These are phyloP conservation scores for Steccherinum ochraceum DNA, from an alignment of 768 basidiomycete species.

Conservation along the genomic window DNA sequence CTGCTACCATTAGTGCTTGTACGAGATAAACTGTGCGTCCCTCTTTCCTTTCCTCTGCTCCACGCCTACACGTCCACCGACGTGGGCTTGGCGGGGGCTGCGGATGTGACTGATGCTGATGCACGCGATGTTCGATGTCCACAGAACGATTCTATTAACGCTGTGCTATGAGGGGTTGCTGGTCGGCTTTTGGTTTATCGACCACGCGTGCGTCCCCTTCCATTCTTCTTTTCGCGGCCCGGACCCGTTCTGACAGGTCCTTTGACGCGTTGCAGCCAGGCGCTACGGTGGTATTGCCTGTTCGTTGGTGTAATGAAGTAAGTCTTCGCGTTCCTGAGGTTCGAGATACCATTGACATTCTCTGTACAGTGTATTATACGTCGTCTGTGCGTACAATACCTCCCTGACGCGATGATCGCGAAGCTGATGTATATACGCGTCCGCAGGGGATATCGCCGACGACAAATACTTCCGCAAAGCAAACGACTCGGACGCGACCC, in stretches of 20 bases:
- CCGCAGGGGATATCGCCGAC: slow-evolving; percentile 85
- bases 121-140: too few relatives aligned
- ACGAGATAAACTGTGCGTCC: slow-evolving; percentile 79
- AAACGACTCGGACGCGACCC: slow-evolving; percentile 90
- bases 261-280: slow-evolving; percentile 45
- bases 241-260: neutral
- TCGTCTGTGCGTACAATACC: slow-evolving; percentile 59
- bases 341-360: slow-evolving; percentile 5
- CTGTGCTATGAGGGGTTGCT: slow-evolving; percentile 78
- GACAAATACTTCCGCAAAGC: slow-evolving; percentile 93
- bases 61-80: neutral
- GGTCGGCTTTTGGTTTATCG: slow-evolving; percentile 93
- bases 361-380: slow-evolving; percentile 64
- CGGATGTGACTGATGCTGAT: neutral
- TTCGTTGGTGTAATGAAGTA: slow-evolving; percentile 85
- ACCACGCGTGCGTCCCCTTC: slow-evolving; percentile 71
- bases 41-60: neutral
- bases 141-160: slow-evolving; percentile 81
- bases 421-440: slow-evolving; percentile 3
- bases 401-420: slow-evolving; percentile 1
- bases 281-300: slow-evolving; percentile 78
- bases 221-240: neutral
- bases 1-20: slow-evolving; percentile 83
- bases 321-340: slow-evolving; percentile 21
- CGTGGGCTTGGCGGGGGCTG: too few relatives aligned